Evolutionary conservation across 345 rosid species (phyloP), one percentile per base, ranked within the genome.

Genomic region (Syzygium aromaticum): DNA sequence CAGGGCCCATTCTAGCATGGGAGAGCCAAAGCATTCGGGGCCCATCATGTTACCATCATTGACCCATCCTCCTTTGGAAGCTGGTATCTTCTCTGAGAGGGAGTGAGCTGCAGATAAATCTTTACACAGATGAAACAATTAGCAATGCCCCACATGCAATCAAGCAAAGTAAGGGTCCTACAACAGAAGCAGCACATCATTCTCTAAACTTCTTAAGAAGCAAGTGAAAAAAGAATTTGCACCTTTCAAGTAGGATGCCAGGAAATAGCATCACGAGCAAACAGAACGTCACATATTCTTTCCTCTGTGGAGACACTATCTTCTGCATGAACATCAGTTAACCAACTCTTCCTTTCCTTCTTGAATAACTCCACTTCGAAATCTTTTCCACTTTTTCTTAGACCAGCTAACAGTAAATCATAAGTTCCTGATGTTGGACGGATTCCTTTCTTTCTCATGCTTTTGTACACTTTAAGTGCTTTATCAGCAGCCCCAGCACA

Each of bases 211-310:
- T 40, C 84, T 30, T 25, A 33, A 84, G 23, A 52, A n/a, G 33
- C 12, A 52, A 49, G 40, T 15, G 56, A 84, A 52, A 28, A 16
- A 17, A 84, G 43, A 52, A 84, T 84, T 28, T 28, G 43, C 53
- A 73, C 80, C 80, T 73, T 33, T 0, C 13, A 1, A 73, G 49
- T 17, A 73, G 46, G 43, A 51, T 27, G 11, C 89, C 88, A 88
- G 84, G 88, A 52, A 5, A 88, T 84, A 84, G 87, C 46, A 85
- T 90, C 88, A 80, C 84, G 85, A 84, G 92, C 94, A 92, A 92
- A 96, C 38, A 96, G 91, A 86, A 95, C 93, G 87, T 97, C 95
- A 88, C 99, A 96, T n/a, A 97, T 91, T 86, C 88, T 93, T 87
- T 94, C 94, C 77, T 92, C 93, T 46, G 84, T 25, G 12, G 91